These are phyloP conservation scores for Nephelium lappaceum DNA, from an alignment of 345 rosid genomes.

Conservation along the genomic window DNA sequence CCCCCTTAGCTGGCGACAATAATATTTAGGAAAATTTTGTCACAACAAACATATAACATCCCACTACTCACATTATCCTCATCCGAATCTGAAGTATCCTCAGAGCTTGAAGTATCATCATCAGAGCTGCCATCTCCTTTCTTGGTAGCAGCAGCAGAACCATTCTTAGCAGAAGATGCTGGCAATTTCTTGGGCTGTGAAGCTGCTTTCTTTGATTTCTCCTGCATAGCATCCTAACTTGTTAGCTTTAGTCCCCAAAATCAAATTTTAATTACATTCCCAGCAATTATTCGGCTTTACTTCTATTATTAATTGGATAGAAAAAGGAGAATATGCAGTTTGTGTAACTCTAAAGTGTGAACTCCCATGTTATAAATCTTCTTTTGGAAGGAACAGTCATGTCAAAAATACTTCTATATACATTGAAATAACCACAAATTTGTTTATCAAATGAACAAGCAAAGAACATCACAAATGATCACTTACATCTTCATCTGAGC, in stretches of 20 bases:
- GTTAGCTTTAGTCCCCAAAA: background rate
- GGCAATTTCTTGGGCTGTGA: conserved; percentile 26
- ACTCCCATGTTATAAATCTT: background rate
- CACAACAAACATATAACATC: no score
- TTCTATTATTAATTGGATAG: background rate
- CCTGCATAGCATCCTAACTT: conserved; percentile 24
- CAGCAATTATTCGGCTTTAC: background rate
- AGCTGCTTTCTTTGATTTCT: conserved; percentile 28
- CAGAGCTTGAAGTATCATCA: background rate
- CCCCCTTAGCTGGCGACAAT: no score
- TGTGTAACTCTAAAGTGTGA: background rate
- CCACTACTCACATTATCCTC: conserved; percentile 18
- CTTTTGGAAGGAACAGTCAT: no score
- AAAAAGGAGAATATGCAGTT: background rate
- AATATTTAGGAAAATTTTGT: no score
- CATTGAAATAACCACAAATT: background rate
- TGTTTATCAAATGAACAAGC: background rate
- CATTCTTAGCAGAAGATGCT: conserved; percentile 23
- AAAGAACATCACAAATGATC: background rate
- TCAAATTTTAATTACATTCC: background rate
- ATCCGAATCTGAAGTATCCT: conserved; percentile 22
- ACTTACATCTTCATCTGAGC: conserved; percentile 33
- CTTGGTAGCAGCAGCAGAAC: conserved; percentile 11
- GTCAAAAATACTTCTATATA: background rate
- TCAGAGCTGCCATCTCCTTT: conserved; percentile 22